These are phyloP conservation scores for Cladorrhinum sp. DNA, from an alignment of 2,329 filamentous ascomycete species.

Conservation along the genomic window DNA sequence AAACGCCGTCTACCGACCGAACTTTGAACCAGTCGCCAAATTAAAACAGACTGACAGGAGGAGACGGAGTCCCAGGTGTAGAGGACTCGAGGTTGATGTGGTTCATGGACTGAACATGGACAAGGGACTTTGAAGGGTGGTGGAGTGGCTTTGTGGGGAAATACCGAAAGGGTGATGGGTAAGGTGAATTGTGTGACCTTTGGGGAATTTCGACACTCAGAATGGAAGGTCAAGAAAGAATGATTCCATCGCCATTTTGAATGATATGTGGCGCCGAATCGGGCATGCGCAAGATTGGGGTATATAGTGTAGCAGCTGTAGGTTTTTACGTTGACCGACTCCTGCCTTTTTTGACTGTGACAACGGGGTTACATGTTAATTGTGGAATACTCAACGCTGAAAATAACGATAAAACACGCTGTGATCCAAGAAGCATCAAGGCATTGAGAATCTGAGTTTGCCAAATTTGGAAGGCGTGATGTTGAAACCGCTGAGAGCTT, in stretches of 20 bases:
- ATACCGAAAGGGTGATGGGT: not conserved
- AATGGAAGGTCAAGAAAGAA: not conserved
- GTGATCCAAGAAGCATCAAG: not conserved
- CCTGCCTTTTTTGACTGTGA: no score
- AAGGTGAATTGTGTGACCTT: not conserved
- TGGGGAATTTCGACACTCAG: no score
- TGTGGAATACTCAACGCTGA: not conserved
- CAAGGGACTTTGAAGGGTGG: not conserved
- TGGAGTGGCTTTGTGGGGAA: not conserved
- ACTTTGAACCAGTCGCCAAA: no score
- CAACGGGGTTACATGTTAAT: no score
- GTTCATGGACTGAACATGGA: no score
- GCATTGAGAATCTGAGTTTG: not conserved
- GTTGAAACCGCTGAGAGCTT: not conserved
- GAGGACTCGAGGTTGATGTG: no score
- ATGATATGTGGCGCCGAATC: not conserved
- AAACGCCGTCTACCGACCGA: no score
- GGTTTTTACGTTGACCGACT: not conserved
- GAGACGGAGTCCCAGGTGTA: no score
- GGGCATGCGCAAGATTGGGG: not conserved
- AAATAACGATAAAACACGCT: not conserved
- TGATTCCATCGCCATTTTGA: not conserved
- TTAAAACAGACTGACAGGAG: no score
- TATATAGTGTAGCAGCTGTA: not conserved
- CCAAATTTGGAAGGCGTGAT: constrained; percentile 4